A percentile compares a stretch with the other conserved stretches of the same genome.
These are phyloP conservation scores for Mucor lusitanicus DNA, from an alignment of 371 early-diverging fungal species.

Conservation along the genomic window DNA sequence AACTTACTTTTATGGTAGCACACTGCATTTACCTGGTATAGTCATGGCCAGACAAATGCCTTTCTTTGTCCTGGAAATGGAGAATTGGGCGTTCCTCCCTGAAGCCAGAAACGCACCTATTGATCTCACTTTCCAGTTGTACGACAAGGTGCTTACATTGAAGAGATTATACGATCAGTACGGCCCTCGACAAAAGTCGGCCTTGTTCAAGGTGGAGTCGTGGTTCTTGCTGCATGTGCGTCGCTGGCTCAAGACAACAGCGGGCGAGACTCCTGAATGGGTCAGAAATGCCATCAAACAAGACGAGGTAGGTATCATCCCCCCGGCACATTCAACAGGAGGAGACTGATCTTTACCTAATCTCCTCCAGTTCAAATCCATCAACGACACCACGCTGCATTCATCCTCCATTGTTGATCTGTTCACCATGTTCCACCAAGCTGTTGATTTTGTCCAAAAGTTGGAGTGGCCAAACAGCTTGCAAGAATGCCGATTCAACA, in stretches of 20 bases:
- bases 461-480: constrained; percentile 78
- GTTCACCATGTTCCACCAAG: constrained; percentile 76
- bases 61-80: constrained; percentile 55
- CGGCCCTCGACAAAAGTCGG: constrained; percentile 49
- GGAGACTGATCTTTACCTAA: neutral
- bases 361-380: constrained; percentile 56
- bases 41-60: constrained; percentile 58
- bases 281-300: constrained; percentile 64
- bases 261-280: constrained; percentile 60
- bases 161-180: constrained; percentile 52
- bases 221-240: constrained; percentile 69
- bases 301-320: constrained; percentile 50
- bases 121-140: constrained; percentile 52
- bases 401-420: constrained; percentile 84
- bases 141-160: constrained; percentile 51
- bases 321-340: no score
- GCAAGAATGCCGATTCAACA: constrained; percentile 69
- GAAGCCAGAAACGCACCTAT: constrained; percentile 49
- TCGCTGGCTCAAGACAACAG: constrained; percentile 61
- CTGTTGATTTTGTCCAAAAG: constrained; percentile 68
- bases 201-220: constrained; percentile 60
- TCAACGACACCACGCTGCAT: constrained; percentile 66
- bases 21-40: constrained; percentile 42
- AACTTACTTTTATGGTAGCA: constrained; percentile 13
- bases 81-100: constrained; percentile 50